Evolutionary conservation across 2,329 filamentous ascomycete species (phyloP), one percentile per base, ranked within the genome.

Genomic region (Microcyclospora tardicrescens): DNA sequence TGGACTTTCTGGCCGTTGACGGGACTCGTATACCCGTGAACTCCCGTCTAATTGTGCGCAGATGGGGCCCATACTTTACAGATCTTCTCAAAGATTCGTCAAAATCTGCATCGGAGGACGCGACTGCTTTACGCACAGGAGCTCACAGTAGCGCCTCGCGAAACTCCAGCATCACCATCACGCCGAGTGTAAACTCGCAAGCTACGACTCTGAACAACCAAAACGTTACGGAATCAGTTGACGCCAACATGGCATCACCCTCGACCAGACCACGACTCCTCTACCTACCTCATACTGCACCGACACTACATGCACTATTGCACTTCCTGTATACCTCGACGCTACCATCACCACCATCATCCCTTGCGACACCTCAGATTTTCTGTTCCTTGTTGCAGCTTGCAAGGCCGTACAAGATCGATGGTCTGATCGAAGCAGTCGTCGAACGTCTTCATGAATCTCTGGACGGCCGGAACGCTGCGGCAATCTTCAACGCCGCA

Each of bases 61-160:
- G 91, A 55, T 98, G 91, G 91, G 91, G 91, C 0, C 85, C 86
- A 0, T 95, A 93, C 58, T 96, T 98, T 62, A 85, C 94, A 40
- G 84, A 93, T 56, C 71, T 98, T 2, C 69, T 96, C 9, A 77
- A 83, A 19, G 87, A 95, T 60, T 84, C 83, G 33, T 69, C 71
- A 4, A 77, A 82, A 2, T 71, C 77, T 1, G 77, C 76, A 10
- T 73, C 80, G 41, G 82, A 79, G 2, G 86, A 94, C 49, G 73
- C 80, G 0, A 73, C 78, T 19, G 91, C 85, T 1, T 62, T 93
- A 27, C 73, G 85, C 34, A 79, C 83, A 2, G 69, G 71, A 3
- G 44, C 44, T 12, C 43, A 50, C 37, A 55, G 51, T 43, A 57
- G 77, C 60, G 59, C 78, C 57, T 62, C 79, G 42, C 77, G 85